Percentiles rank a stretch among this genome's conserved stretches.
Evolutionary conservation across 495 filamentous ascomycete species (phyloP).

Genomic region (Penicillium mononematosum): DNA sequence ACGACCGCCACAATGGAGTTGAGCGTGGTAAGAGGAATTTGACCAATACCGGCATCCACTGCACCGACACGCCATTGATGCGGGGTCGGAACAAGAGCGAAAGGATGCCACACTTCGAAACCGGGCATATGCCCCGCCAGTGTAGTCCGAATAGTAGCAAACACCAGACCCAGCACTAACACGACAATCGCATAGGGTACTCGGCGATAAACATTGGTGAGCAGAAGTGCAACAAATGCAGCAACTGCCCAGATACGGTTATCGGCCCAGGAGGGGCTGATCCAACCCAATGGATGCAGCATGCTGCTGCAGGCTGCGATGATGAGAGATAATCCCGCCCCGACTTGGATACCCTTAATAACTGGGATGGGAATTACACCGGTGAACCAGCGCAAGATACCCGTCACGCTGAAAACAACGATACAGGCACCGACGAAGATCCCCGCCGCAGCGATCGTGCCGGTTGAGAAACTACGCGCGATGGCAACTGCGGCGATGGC

Average conservation of each 20-base stretch:
- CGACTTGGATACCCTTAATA: slow-evolving; percentile 91
- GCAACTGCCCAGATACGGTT: slow-evolving; percentile 70
- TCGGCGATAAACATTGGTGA: slow-evolving; percentile 55
- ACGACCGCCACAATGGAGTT: slow-evolving; percentile 88
- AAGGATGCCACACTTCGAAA: slow-evolving; percentile 52
- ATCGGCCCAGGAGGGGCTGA: slow-evolving; percentile 60
- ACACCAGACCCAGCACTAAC: slow-evolving; percentile 61
- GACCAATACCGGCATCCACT: slow-evolving; percentile 67
- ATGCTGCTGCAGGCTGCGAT: slow-evolving; percentile 68
- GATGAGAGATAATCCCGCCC: slow-evolving; percentile 77
- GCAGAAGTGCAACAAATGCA: slow-evolving; percentile 66
- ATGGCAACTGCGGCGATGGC: slow-evolving; percentile 89
- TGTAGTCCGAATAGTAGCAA: slow-evolving; percentile 49
- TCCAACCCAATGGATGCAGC: slow-evolving; percentile 58
- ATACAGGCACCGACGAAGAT: slow-evolving; percentile 71
- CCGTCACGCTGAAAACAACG: slow-evolving; percentile 71
- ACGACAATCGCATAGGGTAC: slow-evolving; percentile 76
- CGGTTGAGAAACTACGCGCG: slow-evolving; percentile 58
- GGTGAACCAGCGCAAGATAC: slow-evolving; percentile 67
- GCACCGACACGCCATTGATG: slow-evolving; percentile 48
- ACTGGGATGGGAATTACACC: slow-evolving; percentile 77
- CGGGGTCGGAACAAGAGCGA: slow-evolving; percentile 42
- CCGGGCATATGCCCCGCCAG: slow-evolving; percentile 38
- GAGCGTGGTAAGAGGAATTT: slow-evolving; percentile 83
- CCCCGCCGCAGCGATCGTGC: slow-evolving; percentile 74